Conservation (phyloP, 2,329 filamentous ascomycete genomes). For the Aspergillus calidoustus region DNA sequence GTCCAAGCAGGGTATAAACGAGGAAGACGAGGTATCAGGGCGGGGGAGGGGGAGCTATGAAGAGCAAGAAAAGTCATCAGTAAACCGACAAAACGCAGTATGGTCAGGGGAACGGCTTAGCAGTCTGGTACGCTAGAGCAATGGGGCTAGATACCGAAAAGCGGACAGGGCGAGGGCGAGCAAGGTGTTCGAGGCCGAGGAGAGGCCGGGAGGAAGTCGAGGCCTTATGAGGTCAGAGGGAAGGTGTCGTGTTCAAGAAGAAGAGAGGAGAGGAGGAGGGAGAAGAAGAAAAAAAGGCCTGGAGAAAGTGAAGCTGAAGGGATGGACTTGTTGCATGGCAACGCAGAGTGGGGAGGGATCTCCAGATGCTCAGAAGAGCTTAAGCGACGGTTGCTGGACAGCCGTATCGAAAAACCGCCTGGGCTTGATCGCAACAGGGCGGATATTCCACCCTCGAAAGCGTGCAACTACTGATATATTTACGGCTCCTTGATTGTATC, state of each 20-base stretch:
- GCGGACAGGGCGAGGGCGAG: conserved; percentile 14
- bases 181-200: not conserved
- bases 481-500: not conserved
- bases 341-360: conserved; percentile 47
- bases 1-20: conserved; percentile 11
- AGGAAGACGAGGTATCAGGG: conserved; percentile 19
- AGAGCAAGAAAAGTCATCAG: conserved; percentile 18
- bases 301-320: conserved; percentile 46
- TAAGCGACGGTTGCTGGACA: conserved; percentile 23
- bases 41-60: conserved; percentile 21
- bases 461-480: not conserved
- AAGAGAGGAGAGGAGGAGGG: conserved; percentile 28
- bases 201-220: conserved; percentile 3
- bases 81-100: conserved; percentile 15
- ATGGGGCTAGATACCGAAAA: conserved; percentile 28
- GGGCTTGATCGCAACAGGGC: conserved; percentile 10
- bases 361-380: conserved; percentile 37
- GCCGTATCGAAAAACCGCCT: conserved; percentile 1
- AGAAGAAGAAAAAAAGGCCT: conserved; percentile 32
- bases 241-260: conserved; percentile 26
- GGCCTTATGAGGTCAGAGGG: conserved; percentile 27
- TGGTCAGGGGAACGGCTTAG: conserved; percentile 16
- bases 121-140: conserved; percentile 27
- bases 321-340: conserved; percentile 49
- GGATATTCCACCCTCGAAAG: not conserved